Conservation (phyloP, 2,329 filamentous ascomycete species). For the Tolypocladium sp. region DNA sequence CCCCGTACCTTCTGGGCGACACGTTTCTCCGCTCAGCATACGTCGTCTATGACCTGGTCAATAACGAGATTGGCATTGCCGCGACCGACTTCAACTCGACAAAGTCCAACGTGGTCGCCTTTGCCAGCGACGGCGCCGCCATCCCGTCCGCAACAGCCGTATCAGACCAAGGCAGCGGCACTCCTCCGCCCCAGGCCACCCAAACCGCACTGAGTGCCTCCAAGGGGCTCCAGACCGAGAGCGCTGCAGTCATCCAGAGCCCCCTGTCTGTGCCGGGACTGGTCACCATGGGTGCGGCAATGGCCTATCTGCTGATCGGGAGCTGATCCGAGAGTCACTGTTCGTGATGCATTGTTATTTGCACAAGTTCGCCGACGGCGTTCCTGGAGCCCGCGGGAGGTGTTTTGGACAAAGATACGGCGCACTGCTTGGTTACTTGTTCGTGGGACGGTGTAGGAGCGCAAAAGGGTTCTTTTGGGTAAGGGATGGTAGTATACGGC, state of each 20-base stretch:
- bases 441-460: background rate
- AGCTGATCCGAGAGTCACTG: background rate
- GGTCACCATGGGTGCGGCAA: constrained; percentile 8
- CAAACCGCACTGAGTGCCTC: constrained; percentile 15
- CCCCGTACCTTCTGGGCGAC: constrained; percentile 43
- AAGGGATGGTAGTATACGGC: too few species aligned
- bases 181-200: constrained; percentile 7
- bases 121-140: constrained; percentile 35
- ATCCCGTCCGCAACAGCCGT: constrained; percentile 42
- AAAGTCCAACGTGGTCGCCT: constrained; percentile 37
- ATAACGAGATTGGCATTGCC: constrained; percentile 47
- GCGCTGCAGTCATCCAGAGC: constrained; percentile 7
- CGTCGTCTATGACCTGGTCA: constrained; percentile 50
- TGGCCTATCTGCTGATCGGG: constrained; percentile 6
- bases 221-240: constrained; percentile 20
- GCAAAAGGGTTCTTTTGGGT: too few species aligned
- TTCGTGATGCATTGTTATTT: background rate
- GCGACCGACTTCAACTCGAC: constrained; percentile 47
- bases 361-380: background rate
- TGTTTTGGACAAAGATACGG: background rate
- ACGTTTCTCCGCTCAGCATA: constrained; percentile 52
- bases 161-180: constrained; percentile 26
- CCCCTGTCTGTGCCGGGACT: constrained; percentile 7
- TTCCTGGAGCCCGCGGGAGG: background rate
- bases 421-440: background rate